Percentiles rank a stretch among this genome's conserved stretches.
Evolutionary conservation across 306 rosid species (phyloP).

Genomic region (Malus fusca): DNA sequence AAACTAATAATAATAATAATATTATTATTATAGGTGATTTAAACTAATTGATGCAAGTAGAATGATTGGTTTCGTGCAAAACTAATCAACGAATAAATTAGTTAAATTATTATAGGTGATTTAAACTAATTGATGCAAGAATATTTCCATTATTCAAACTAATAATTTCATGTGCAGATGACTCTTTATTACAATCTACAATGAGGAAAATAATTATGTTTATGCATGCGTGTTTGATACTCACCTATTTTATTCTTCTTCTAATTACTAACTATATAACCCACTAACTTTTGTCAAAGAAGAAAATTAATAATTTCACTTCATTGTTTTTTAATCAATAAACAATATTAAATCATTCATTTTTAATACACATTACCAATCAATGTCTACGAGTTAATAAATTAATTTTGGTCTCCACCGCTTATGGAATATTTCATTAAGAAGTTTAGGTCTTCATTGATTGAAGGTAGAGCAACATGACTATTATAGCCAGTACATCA

Average conservation of each 20-base stretch:
- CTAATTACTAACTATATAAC: too few species aligned
- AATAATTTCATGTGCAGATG: too few species aligned
- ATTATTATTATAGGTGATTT: neutral
- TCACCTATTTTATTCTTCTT: too few species aligned
- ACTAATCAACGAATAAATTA: neutral
- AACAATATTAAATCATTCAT: neutral
- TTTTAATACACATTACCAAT: neutral
- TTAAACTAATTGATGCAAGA: neutral
- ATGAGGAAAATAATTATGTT: too few species aligned
- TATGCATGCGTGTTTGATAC: too few species aligned
- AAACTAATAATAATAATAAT: too few species aligned
- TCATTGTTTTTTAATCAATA: neutral
- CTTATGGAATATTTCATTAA: neutral
- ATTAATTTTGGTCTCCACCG: neutral
- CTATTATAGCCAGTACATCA: neutral
- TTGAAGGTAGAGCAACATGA: neutral
- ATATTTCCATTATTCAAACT: neutral
- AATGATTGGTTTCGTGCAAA: neutral
- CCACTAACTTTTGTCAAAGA: too few species aligned
- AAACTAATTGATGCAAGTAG: neutral
- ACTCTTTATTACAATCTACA: too few species aligned
- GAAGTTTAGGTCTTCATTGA: neutral
- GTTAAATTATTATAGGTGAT: neutral
- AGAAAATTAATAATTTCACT: too few species aligned
- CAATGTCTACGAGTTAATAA: neutral